phyloP scores from a whole-genome alignment of 2,329 filamentous ascomycete species.

The Arthrocladium fulminans region DNA sequence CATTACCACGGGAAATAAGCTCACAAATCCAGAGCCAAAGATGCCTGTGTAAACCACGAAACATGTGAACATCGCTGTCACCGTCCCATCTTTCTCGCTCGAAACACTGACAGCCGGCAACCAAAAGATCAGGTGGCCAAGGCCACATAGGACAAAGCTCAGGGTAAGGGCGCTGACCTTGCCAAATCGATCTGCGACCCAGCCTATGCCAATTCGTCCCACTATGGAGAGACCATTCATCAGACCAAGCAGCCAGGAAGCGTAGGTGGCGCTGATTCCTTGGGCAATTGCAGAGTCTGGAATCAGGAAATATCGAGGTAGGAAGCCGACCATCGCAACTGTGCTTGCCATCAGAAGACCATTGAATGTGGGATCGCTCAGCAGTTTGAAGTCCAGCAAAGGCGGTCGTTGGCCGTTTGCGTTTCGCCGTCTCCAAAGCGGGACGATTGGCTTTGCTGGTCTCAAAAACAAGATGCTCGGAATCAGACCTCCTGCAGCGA shows the following conservation, averaged over 20 bases:
- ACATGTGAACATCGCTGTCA: not conserved
- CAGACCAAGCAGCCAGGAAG: not conserved
- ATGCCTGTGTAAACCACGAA: not conserved
- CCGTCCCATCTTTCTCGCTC: not conserved
- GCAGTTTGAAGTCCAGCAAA: not conserved
- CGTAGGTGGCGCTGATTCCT: not conserved
- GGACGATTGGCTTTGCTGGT: too few species aligned
- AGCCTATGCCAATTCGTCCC: not conserved
- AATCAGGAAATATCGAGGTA: not conserved
- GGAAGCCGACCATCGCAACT: not conserved
- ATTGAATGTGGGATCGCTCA: not conserved
- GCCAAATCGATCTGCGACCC: not conserved
- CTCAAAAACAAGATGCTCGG: too few species aligned
- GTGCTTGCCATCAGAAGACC: not conserved
- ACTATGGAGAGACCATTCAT: not conserved
- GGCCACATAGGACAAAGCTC: slow-evolving; percentile 1
- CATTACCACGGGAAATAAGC: not conserved
- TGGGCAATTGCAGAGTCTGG: not conserved
- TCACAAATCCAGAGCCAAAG: not conserved
- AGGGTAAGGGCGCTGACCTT: not conserved
- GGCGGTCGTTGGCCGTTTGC: too few species aligned
- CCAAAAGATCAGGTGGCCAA: slow-evolving; percentile 1
- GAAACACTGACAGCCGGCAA: not conserved
- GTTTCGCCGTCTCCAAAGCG: too few species aligned
- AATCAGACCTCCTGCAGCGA: not conserved